phyloP scores from a whole-genome alignment of 2,329 filamentous ascomycete species.

The Microthyrium microscopicum region DNA sequence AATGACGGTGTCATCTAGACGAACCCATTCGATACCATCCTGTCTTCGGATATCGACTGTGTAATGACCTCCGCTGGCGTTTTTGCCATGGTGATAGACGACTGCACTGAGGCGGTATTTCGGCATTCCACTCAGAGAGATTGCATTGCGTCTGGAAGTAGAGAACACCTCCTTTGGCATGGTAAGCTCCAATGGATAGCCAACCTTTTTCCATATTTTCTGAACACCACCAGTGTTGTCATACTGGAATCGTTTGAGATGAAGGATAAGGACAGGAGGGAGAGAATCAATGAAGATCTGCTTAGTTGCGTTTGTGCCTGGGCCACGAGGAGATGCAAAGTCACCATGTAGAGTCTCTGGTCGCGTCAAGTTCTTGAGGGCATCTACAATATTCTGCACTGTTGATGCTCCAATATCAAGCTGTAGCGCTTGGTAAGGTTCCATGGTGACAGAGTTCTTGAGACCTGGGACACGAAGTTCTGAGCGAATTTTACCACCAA shows the following conservation, averaged over 20 bases:
- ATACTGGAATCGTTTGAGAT: constrained; percentile 95
- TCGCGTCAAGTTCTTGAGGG: constrained; percentile 66
- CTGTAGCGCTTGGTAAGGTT: constrained; percentile 88
- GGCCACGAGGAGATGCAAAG: constrained; percentile 63
- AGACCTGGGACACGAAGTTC: constrained; percentile 75
- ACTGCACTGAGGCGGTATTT: constrained; percentile 78
- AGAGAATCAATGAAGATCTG: constrained; percentile 88
- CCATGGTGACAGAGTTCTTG: constrained; percentile 79
- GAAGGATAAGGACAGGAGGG: constrained; percentile 80
- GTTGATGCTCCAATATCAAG: constrained; percentile 81
- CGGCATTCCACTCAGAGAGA: constrained; percentile 52
- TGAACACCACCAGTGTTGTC: constrained; percentile 75
- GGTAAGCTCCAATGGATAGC: constrained; percentile 86
- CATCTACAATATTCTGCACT: constrained; percentile 82
- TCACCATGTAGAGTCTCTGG: constrained; percentile 74
- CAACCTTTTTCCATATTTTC: constrained; percentile 97
- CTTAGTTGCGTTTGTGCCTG: constrained; percentile 67
- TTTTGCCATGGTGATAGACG: constrained; percentile 95
- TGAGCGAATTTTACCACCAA: constrained; percentile 78
- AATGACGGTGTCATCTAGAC: constrained; percentile 85
- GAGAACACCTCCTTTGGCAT: constrained; percentile 83
- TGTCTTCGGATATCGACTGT: constrained; percentile 93
- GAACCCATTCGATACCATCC: constrained; percentile 90
- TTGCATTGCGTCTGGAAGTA: constrained; percentile 50
- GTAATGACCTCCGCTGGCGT: constrained; percentile 89